phyloP scores from a whole-genome alignment of 1,139 yeast species.

The Yamadazyma conglobata region DNA sequence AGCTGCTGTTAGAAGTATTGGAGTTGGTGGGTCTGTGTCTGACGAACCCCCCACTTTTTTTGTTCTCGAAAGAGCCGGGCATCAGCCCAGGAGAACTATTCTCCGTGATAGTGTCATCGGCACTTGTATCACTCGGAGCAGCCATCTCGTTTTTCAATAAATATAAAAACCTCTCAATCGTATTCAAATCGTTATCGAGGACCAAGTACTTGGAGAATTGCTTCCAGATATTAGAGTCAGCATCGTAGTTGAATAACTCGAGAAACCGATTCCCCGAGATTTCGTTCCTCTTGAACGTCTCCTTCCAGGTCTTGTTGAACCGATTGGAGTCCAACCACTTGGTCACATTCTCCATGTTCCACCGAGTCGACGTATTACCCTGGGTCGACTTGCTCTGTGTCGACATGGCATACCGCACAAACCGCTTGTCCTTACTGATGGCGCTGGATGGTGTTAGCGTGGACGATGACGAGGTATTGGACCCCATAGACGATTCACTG shows the following conservation, averaged over 20 bases:
- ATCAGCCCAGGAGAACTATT: constrained; percentile 9
- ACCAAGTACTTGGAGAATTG: constrained; percentile 38
- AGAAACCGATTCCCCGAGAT: constrained; percentile 64
- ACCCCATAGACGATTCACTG: constrained; percentile 35
- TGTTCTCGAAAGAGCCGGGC: constrained; percentile 18
- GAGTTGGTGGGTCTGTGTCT: constrained; percentile 25
- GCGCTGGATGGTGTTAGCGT: constrained; percentile 31
- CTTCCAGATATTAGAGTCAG: constrained; percentile 46
- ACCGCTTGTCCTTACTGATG: constrained; percentile 36
- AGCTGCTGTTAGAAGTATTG: constrained; percentile 19
- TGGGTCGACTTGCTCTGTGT: constrained; percentile 24
- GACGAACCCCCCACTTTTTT: constrained; percentile 28
- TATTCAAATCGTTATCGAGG: constrained; percentile 41
- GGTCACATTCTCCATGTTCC: constrained; percentile 68
- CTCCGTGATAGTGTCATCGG: constrained; percentile 18
- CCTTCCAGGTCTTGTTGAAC: constrained; percentile 73
- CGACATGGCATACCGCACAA: constrained; percentile 45
- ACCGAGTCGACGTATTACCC: constrained; percentile 28
- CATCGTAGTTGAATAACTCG: constrained; percentile 66
- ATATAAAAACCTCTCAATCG: constrained; percentile 53
- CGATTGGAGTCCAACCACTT: constrained; percentile 65
- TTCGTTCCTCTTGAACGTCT: constrained; percentile 55
- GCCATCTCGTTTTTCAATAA: constrained; percentile 26
- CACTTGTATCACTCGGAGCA: constrained; percentile 18
- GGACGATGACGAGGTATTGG: constrained; percentile 29